These are phyloP conservation scores for Oryza australiensis DNA, from an alignment of 176 grass and related monocot species.

Conservation along the genomic window DNA sequence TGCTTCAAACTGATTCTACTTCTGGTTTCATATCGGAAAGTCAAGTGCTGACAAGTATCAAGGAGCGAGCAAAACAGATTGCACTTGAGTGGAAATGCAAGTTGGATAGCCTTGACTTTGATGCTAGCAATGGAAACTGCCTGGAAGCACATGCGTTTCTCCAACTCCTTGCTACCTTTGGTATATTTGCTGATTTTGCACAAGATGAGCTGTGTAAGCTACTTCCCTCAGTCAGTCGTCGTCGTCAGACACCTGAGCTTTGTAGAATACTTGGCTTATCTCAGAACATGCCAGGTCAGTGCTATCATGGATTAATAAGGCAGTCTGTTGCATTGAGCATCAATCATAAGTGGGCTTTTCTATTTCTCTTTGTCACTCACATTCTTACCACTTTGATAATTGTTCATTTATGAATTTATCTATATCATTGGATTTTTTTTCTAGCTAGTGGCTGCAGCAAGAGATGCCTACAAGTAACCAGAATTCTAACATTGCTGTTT, in stretches of 20 bases:
- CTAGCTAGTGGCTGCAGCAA: background rate
- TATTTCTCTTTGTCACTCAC: background rate
- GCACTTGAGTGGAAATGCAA: constrained; percentile 71
- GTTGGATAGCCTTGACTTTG: constrained; percentile 71
- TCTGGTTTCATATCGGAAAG: constrained; percentile 24
- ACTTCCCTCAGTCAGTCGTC: constrained; percentile 74
- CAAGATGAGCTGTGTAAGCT: constrained; percentile 79
- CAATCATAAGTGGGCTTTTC: background rate
- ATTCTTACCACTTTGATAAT: background rate
- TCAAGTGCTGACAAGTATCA: constrained; percentile 45
- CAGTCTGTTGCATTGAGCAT: background rate
- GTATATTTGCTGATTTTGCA: constrained; percentile 57
- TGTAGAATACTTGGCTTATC: constrained; percentile 80
- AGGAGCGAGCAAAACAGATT: constrained; percentile 62
- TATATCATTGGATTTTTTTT: background rate
- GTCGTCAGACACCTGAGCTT: constrained; percentile 77
- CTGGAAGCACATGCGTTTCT: constrained; percentile 96
- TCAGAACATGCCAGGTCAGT: constrained; percentile 84
- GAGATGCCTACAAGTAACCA: background rate
- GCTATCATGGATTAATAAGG: constrained; percentile 11
- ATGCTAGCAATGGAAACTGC: constrained; percentile 82
- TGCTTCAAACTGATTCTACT: constrained; percentile 30
- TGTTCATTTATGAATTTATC: background rate
- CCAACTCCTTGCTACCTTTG: constrained; percentile 81
- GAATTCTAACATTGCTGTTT: background rate